A percentile compares a stretch with the other conserved stretches of the same genome.
phyloP scores from a whole-genome alignment of 2,329 filamentous ascomycete species.

The Fusarium sp. region DNA sequence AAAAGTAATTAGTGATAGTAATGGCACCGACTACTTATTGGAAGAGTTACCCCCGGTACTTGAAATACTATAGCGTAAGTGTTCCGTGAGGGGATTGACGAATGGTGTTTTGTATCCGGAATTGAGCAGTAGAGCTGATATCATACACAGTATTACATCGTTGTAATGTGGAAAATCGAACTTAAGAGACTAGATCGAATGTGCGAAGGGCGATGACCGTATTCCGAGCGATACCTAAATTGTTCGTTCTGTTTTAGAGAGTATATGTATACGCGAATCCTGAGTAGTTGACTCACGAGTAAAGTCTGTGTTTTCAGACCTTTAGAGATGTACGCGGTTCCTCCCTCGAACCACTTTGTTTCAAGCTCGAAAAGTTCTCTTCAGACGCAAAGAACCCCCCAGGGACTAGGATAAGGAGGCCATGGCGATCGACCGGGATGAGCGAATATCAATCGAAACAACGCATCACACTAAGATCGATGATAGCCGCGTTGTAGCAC shows the following conservation, averaged over 20 bases:
- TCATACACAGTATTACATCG: neutral
- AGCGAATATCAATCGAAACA: slow-evolving; percentile 21
- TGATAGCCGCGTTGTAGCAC: slow-evolving; percentile 18
- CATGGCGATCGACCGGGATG: slow-evolving; percentile 28
- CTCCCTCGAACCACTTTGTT: slow-evolving; percentile 1
- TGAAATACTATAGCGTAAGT: neutral
- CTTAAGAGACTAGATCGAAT: neutral
- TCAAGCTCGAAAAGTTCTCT: neutral
- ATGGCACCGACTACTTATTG: neutral
- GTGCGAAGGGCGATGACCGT: neutral
- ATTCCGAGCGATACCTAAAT: neutral
- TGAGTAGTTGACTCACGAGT: neutral
- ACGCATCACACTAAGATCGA: slow-evolving; percentile 27
- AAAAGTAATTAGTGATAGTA: neutral
- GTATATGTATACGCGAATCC: neutral
- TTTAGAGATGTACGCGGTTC: neutral
- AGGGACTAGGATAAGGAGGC: slow-evolving; percentile 12
- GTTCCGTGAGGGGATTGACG: neutral
- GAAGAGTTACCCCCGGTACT: neutral
- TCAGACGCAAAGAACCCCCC: neutral
- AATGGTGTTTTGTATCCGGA: neutral
- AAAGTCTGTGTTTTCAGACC: neutral
- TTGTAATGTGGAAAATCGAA: neutral
- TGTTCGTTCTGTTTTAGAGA: neutral
- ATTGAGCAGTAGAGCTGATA: neutral